These are phyloP conservation scores for sunflower (Helianthus annuus) DNA, from an alignment of 129 eudicot species.

Conservation along the genomic window HanXRQr2.0-SUNRISE NC_035448.2:163078589-163079088, in stretches of 20 bases:
- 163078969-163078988: constrained; percentile 75
- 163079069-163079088: constrained; percentile 87
- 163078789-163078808: constrained; percentile 72
- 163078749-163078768: constrained; percentile 67
- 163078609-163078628: constrained; percentile 92
- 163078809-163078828: constrained; percentile 56
- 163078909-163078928: constrained; percentile 56
- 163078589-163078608: constrained; percentile 66
- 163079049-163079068: constrained; percentile 70
- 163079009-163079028: constrained; percentile 74
- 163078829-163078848: constrained; percentile 58
- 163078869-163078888: constrained; percentile 83
- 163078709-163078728: constrained; percentile 61
- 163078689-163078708: constrained; percentile 78
- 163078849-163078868: constrained; percentile 97
- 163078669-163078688: constrained; percentile 81
- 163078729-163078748: constrained; percentile 90
- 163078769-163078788: constrained; percentile 93
- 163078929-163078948: constrained; percentile 95
- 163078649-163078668: constrained; percentile 52
- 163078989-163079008: constrained; percentile 78
- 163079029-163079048: constrained; percentile 91
- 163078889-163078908: constrained; percentile 77
- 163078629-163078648: constrained; percentile 42
- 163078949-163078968: constrained; percentile 94